A percentile compares a stretch with the other conserved stretches of the same genome.
Evolutionary conservation across 2,329 filamentous ascomycete genomes (phyloP).

Genomic region (Endocalyx cinctus): DNA sequence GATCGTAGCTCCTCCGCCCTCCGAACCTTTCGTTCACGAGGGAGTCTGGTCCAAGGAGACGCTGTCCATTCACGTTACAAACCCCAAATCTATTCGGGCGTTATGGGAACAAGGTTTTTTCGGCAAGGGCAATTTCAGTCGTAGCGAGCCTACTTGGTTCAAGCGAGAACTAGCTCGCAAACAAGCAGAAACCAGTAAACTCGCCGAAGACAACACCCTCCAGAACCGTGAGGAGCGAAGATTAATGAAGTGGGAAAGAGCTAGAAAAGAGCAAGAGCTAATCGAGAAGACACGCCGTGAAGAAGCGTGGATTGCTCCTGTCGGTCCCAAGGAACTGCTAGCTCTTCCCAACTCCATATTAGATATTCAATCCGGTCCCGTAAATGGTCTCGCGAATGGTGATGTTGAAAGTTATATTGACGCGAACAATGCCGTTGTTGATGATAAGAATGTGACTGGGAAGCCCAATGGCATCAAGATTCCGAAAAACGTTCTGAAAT

Average conservation of each 20-base stretch:
- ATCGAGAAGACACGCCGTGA: constrained; percentile 63
- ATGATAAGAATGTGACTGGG: neutral
- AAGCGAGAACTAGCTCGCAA: constrained; percentile 72
- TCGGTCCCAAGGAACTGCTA: constrained; percentile 44
- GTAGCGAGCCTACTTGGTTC: constrained; percentile 93
- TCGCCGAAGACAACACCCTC: constrained; percentile 77
- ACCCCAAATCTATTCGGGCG: constrained; percentile 68
- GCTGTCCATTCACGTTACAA: constrained; percentile 77
- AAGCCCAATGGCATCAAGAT: constrained; percentile 2
- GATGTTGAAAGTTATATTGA: no score
- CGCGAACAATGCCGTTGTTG: neutral
- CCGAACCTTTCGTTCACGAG: constrained; percentile 61
- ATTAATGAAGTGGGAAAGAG: constrained; percentile 84
- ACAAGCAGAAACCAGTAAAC: constrained; percentile 59
- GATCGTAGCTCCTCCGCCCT: constrained; percentile 60
- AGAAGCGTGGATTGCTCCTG: constrained; percentile 42
- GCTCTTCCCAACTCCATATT: constrained; percentile 50
- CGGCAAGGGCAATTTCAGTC: constrained; percentile 86
- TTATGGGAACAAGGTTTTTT: constrained; percentile 98
- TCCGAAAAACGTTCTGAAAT: constrained; percentile 1
- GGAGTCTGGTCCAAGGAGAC: constrained; percentile 80
- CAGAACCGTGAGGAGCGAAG: constrained; percentile 74
- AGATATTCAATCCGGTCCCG: constrained; percentile 1
- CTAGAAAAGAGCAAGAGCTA: constrained; percentile 78
- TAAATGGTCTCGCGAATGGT: no score